phyloP scores from a whole-genome alignment of 2,329 filamentous ascomycete species.

The Aureobasidium sp. region DNA sequence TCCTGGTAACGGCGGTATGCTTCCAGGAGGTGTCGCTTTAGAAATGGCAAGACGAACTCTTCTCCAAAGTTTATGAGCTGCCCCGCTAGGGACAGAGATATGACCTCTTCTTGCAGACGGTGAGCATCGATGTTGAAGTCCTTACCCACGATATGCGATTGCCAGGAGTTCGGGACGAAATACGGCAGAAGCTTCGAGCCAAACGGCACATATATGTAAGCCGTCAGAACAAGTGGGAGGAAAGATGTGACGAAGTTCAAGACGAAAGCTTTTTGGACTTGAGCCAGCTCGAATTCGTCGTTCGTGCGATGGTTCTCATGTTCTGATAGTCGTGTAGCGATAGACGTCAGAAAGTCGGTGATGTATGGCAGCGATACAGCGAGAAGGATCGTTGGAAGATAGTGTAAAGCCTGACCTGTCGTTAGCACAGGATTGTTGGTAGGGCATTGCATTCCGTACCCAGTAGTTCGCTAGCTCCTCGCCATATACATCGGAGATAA shows the following conservation, averaged over 20 bases:
- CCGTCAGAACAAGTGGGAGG: background rate
- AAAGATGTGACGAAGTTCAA: background rate
- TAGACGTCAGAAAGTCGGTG: background rate
- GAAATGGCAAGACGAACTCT: background rate
- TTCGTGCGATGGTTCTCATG: constrained; percentile 5
- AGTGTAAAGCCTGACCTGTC: background rate
- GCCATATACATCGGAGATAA: background rate
- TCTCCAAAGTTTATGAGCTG: background rate
- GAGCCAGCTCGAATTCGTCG: background rate
- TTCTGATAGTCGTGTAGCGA: background rate
- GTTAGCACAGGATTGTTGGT: background rate
- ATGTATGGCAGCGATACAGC: background rate
- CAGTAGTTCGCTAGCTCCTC: background rate
- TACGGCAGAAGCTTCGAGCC: background rate
- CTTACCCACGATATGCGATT: background rate
- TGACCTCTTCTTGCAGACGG: constrained; percentile 1
- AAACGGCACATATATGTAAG: background rate
- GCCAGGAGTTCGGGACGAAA: background rate
- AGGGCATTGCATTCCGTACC: background rate
- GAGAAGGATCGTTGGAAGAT: background rate
- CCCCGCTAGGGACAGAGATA: background rate
- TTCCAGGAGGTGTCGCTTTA: background rate
- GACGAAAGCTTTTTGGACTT: background rate
- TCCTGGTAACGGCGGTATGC: background rate
- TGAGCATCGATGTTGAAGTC: background rate